A percentile compares a stretch with the other conserved stretches of the same genome.
Conservation (phyloP, 306 rosid species). For the Astragalus glycyphyllos region DNA sequence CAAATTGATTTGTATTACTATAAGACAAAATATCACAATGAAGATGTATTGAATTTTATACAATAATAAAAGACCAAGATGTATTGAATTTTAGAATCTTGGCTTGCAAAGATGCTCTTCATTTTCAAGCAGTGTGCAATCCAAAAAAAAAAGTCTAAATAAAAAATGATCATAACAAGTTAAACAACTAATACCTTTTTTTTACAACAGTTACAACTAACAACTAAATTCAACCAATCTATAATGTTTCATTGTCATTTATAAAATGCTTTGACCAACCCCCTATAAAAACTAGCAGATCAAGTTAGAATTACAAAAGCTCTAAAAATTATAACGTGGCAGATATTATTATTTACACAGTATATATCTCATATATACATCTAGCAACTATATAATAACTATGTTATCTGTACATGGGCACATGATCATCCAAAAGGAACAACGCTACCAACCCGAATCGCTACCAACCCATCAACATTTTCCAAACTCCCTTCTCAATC, state of each 20-base stretch:
- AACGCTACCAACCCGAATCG: conserved; percentile 43
- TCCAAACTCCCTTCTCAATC: conserved; percentile 83
- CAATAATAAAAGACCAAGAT: no score
- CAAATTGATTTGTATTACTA: background rate
- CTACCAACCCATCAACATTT: conserved; percentile 98
- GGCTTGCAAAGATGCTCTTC: no score
- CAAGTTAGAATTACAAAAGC: conserved; percentile 34
- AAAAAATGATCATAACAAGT: no score
- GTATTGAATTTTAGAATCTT: no score
- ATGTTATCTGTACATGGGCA: conserved; percentile 43
- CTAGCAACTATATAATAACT: conserved; percentile 36
- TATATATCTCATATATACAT: conserved; percentile 35
- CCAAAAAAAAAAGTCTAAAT: no score
- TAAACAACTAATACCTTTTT: no score
- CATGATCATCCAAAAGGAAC: conserved; percentile 26
- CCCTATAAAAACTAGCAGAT: background rate
- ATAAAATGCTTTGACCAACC: background rate
- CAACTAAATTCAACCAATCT: conserved; percentile 33
- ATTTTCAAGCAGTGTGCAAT: no score
- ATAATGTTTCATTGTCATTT: conserved; percentile 43
- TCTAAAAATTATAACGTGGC: conserved; percentile 24
- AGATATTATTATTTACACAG: conserved; percentile 19
- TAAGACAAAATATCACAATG: conserved; percentile 16
- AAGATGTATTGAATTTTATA: background rate
- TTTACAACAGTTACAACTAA: no score